Evolutionary conservation across 768 basidiomycete species (phyloP).

Genomic region (Lactarius psammicola): DNA sequence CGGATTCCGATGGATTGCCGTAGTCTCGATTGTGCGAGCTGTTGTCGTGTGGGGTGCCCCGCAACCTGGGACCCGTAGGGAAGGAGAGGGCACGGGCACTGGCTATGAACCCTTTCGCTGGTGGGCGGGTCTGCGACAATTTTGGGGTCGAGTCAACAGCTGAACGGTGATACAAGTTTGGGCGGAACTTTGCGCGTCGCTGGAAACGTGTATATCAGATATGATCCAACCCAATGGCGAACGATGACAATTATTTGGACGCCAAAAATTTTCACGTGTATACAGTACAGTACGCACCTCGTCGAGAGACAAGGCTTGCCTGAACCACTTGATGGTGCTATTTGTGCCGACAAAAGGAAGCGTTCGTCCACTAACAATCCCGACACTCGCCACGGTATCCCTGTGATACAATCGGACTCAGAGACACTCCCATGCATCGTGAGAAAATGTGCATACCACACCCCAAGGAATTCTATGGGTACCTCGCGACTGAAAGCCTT

Average conservation of each 20-base stretch:
- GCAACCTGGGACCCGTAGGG: background rate
- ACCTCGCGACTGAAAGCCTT: conserved; percentile 64
- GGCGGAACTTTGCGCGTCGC: conserved; percentile 60
- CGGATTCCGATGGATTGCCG: no score
- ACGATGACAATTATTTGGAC: no score
- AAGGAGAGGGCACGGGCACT: background rate
- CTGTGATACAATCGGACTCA: conserved; percentile 34
- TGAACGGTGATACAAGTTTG: conserved; percentile 58
- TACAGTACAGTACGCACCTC: conserved; percentile 54
- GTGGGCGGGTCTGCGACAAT: conserved; percentile 31
- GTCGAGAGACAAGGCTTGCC: conserved; percentile 76
- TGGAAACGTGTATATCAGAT: no score
- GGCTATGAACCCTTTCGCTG: background rate
- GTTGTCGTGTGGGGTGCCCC: conserved; percentile 5
- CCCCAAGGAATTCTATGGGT: conserved; percentile 75
- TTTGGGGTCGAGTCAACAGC: no score
- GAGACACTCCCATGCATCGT: no score
- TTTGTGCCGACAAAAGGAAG: conserved; percentile 70
- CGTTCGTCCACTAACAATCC: conserved; percentile 54
- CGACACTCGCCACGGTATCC: conserved; percentile 82
- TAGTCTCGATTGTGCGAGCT: background rate
- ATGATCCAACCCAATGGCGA: no score
- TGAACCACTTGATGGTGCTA: conserved; percentile 61
- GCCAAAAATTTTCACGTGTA: no score
- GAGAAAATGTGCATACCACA: no score